Conservation (phyloP, 163 green algal species). For the Smithsoniella earleae region DNA sequence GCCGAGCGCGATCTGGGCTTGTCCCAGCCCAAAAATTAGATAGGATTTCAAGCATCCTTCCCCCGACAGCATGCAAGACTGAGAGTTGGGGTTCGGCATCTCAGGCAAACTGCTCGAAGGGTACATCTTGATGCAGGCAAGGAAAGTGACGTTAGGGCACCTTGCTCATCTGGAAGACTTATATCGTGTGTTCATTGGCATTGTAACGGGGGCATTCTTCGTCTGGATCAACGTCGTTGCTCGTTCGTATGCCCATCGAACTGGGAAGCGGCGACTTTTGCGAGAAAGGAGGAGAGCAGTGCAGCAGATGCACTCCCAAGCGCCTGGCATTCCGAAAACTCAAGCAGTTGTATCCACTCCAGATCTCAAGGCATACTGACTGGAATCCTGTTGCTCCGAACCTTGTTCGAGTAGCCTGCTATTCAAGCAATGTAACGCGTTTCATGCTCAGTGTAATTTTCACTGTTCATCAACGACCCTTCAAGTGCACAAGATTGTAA, state of each 20-base stretch:
- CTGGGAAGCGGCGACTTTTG: not conserved
- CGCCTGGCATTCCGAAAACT: not conserved
- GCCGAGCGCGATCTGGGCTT: conserved; percentile 23
- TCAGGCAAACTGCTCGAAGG: not conserved
- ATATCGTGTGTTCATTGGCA: not conserved
- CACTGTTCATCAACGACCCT: no score
- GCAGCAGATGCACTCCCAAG: not conserved
- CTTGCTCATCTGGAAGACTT: not conserved
- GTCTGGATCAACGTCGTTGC: conserved; percentile 22
- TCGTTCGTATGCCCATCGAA: not conserved
- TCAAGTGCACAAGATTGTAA: no score
- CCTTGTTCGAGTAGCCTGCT: no score
- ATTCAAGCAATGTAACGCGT: no score
- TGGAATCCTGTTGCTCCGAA: no score
- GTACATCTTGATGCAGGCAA: not conserved
- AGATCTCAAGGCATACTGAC: no score
- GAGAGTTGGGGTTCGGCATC: no score
- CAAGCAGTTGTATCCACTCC: no score
- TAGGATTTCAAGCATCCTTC: no score
- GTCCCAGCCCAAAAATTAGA: no score
- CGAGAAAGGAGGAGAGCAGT: not conserved
- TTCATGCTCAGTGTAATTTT: no score
- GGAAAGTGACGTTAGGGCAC: not conserved
- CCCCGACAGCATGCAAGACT: no score
- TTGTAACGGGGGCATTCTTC: conserved; percentile 6